These are phyloP conservation scores for Pythium phragmiticola DNA, from an alignment of 352 stramenopile genomes.

Conservation along the genomic window DNA sequence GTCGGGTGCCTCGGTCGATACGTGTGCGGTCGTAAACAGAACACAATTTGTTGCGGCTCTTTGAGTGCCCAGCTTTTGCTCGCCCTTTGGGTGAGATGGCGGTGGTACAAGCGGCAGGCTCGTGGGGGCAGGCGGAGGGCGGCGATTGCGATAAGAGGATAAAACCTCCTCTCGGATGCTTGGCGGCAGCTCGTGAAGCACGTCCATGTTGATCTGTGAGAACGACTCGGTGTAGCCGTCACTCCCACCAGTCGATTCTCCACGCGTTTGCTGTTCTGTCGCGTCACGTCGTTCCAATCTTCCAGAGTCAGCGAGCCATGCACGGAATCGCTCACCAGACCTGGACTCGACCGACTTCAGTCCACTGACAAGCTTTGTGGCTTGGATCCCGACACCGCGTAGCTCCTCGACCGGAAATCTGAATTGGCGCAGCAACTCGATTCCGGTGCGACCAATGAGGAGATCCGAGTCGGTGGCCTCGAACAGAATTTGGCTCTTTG, in stretches of 20 bases:
- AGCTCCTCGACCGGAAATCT: slow-evolving; percentile 61
- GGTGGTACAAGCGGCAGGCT: slow-evolving; percentile 1
- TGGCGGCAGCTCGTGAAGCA: slow-evolving; percentile 58
- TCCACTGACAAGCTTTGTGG: slow-evolving; percentile 54
- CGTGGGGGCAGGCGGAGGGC: background rate
- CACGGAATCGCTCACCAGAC: slow-evolving; percentile 47
- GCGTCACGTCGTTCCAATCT: background rate
- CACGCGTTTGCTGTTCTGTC: background rate
- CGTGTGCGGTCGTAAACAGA: slow-evolving; percentile 17
- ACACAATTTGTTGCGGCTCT: background rate
- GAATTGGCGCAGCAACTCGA: slow-evolving; percentile 63
- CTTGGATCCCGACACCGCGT: slow-evolving; percentile 74
- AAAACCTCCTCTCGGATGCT: slow-evolving; percentile 63
- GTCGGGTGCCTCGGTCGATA: background rate
- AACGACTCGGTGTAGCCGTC: slow-evolving; percentile 25
- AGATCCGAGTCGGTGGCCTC: slow-evolving; percentile 56
- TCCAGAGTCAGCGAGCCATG: slow-evolving; percentile 46
- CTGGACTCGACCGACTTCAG: slow-evolving; percentile 23
- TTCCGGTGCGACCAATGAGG: slow-evolving; percentile 47
- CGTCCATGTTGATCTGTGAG: slow-evolving; percentile 65
- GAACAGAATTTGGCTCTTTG: slow-evolving; percentile 60
- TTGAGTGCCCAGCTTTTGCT: slow-evolving; percentile 17
- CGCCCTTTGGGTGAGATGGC: slow-evolving; percentile 22
- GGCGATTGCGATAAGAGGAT: slow-evolving; percentile 23
- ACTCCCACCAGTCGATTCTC: background rate